A percentile compares a stretch with the other conserved stretches of the same genome.
Evolutionary conservation across 768 basidiomycete genomes (phyloP).

Genomic region (Pulveroboletus ravenelii): DNA sequence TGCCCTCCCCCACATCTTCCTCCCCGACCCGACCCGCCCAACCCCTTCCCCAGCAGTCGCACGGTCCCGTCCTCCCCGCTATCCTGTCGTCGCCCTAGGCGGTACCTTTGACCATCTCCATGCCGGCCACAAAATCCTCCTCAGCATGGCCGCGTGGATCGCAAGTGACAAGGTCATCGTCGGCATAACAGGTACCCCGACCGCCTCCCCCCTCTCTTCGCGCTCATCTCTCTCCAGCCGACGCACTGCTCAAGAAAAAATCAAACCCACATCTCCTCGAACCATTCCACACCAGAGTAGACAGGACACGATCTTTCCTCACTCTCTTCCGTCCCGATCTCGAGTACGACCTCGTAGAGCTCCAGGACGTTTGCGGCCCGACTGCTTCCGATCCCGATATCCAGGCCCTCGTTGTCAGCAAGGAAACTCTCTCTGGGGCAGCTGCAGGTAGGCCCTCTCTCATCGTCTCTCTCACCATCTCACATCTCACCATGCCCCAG

Average conservation of each 20-base stretch:
- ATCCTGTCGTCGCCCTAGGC: slow-evolving; percentile 79
- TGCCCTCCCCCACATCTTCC: slow-evolving; percentile 30
- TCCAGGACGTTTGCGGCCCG: slow-evolving; percentile 87
- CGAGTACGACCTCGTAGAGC: slow-evolving; percentile 62
- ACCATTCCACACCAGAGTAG: slow-evolving; percentile 50
- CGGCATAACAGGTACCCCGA: slow-evolving; percentile 70
- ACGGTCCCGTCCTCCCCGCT: slow-evolving; percentile 16
- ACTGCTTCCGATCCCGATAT: slow-evolving; percentile 83
- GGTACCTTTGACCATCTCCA: slow-evolving; percentile 99
- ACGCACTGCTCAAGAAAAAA: slow-evolving; percentile 67
- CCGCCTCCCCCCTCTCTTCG: slow-evolving; percentile 2
- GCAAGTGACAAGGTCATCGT: slow-evolving; percentile 77
- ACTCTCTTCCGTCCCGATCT: slow-evolving; percentile 63
- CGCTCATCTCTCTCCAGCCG: slow-evolving; percentile 43
- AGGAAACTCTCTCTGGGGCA: slow-evolving; percentile 80
- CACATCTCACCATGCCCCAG: slow-evolving; percentile 34
- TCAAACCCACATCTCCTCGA: slow-evolving; percentile 64
- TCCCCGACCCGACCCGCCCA: slow-evolving; percentile 7
- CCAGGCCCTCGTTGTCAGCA: slow-evolving; percentile 89
- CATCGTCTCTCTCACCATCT: background rate
- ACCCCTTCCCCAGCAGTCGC: background rate
- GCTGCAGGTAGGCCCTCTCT: slow-evolving; percentile 50
- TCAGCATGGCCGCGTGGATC: slow-evolving; percentile 89
- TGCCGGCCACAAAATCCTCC: slow-evolving; percentile 93
- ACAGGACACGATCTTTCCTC: slow-evolving; percentile 64